These are phyloP conservation scores for Yarrowia sp. DNA, from an alignment of 805 yeast genomes.

Conservation along the genomic window DNA sequence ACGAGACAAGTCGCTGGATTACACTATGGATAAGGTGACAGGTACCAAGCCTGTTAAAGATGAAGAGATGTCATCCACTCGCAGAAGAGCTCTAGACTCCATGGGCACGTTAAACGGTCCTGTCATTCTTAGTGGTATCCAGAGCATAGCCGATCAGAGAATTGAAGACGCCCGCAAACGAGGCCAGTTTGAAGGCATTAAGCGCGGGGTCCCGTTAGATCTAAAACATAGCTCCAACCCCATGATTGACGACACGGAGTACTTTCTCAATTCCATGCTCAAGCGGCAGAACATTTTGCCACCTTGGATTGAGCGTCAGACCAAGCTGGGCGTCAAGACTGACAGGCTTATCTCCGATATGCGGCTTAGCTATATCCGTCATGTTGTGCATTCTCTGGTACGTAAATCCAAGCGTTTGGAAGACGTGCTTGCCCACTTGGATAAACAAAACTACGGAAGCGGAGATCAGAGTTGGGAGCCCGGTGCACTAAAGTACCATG, in stretches of 20 bases:
- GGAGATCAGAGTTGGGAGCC: conserved; percentile 42
- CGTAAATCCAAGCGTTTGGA: neutral
- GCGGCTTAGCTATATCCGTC: neutral
- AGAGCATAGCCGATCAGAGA: conserved; percentile 67
- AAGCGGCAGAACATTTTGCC: conserved; percentile 73
- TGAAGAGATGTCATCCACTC: conserved; percentile 50
- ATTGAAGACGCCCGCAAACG: conserved; percentile 71
- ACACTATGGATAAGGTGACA: conserved; percentile 48
- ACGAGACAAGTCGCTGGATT: conserved; percentile 64
- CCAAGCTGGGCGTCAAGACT: conserved; percentile 52
- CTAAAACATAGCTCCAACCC: conserved; percentile 48
- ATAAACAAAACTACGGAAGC: neutral
- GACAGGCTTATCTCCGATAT: conserved; percentile 39
- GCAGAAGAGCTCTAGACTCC: conserved; percentile 62
- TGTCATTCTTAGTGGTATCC: conserved; percentile 44
- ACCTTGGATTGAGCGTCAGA: conserved; percentile 86
- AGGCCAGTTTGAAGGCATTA: conserved; percentile 64
- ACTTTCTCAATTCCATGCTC: conserved; percentile 73
- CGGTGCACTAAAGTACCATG: conserved; percentile 39
- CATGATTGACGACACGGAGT: conserved; percentile 66
- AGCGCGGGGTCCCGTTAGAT: conserved; percentile 59
- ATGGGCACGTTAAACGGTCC: conserved; percentile 41
- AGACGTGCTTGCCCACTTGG: neutral
- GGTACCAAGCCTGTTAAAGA: conserved; percentile 38
- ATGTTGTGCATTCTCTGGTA: conserved; percentile 8